These are phyloP conservation scores for Heliamphora pulchella DNA, from an alignment of 179 eudicot species.

Conservation along the genomic window DNA sequence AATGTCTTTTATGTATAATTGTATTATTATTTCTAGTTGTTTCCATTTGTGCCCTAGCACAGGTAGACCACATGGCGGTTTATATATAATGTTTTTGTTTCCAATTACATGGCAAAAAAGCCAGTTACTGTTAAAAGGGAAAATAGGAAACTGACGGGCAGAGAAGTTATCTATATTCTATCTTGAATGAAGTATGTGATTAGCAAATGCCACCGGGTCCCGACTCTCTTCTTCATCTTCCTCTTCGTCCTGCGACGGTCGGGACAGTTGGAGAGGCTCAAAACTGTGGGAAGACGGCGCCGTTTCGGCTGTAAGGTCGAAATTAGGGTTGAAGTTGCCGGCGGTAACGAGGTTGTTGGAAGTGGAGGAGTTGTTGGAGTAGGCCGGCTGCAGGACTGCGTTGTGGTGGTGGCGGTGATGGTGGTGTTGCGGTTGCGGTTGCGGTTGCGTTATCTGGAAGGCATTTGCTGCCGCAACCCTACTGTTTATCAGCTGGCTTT, in stretches of 20 bases:
- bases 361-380: slow-evolving; percentile 59
- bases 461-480: slow-evolving; percentile 49
- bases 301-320: slow-evolving; percentile 28
- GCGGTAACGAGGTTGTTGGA: slow-evolving; percentile 41
- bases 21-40: too few relatives aligned
- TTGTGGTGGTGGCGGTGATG: slow-evolving; percentile 25
- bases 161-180: not conserved
- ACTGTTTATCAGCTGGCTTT: slow-evolving; percentile 55
- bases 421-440: slow-evolving; percentile 22
- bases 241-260: slow-evolving; percentile 32
- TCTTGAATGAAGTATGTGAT: slow-evolving; percentile 33
- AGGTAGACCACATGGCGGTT: too few relatives aligned
- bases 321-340: slow-evolving; percentile 27
- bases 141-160: too few relatives aligned
- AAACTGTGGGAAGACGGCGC: slow-evolving; percentile 38
- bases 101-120: too few relatives aligned
- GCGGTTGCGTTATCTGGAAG: slow-evolving; percentile 43
- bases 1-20: too few relatives aligned
- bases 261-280: slow-evolving; percentile 38
- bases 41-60: too few relatives aligned
- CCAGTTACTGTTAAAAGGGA: too few relatives aligned
- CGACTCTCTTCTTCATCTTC: slow-evolving; percentile 48
- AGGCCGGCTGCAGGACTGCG: slow-evolving; percentile 43
- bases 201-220: slow-evolving; percentile 37
- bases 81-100: too few relatives aligned